Evolutionary conservation across 2,329 filamentous ascomycete species (phyloP), one percentile per base, ranked within the genome.

Genomic region (Aspergillus niger): DNA sequence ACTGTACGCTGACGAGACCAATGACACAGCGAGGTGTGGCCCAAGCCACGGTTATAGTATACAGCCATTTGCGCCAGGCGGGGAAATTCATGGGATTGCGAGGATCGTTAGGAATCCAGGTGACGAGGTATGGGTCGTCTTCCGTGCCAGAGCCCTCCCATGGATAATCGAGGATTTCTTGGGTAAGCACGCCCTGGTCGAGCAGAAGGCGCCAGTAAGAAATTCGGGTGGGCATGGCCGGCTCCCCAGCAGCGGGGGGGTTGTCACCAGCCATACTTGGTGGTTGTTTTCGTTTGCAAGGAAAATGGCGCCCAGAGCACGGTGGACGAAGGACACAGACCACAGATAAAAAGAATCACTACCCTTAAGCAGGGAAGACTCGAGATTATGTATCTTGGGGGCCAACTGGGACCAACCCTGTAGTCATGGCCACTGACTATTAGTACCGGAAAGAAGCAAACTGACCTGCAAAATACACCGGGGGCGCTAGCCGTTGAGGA

Each of bases 21-120:
- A 69, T 13, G 76, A 65, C 20, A 79, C 74, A 11, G 76, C 73
- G 0, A 79, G 67, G 67, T 2, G 77, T 77, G 8, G 76, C 68
- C 28, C 74, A 65, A 8, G 74, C 73, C 3, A 76, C 72, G 13
- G 76, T 52, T 15, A 74, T 26, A 0, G 76, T 78, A 22, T 77
- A 72, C 3, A 65, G 59, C 74, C 76, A 78, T 70, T 79, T 80
- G 63, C 66, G 70, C 55, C 65, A 50, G 6, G 54, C 20, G 2
- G 67, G 55, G 44, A 74, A 79, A 28, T 69, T 70, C 73, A 78
- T 74, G 1, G 78, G 77, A 53, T 80, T 76, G 38, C 76, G 71
- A 4, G 73, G 72, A 60, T 80, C 78, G 57, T 72, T 61, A 13
- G 73, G 71, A 13, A 79, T 71, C 68, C 73, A 80, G 39, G 70